Conservation (phyloP, 177 flowering plant genomes). For the Vitis hybrid region DNA sequence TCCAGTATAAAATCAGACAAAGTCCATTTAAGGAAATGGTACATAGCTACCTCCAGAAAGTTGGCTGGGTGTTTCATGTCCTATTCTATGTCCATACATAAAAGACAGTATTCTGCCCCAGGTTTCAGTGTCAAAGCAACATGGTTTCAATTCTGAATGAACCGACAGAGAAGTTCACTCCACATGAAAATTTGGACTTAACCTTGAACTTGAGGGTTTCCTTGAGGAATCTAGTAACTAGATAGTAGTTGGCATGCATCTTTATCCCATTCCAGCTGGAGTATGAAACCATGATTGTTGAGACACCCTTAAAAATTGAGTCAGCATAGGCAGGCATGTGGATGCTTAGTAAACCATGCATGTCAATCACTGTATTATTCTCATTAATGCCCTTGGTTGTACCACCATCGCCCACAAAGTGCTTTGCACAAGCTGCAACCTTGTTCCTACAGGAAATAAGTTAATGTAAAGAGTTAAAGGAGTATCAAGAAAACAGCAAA, state of each 20-base stretch:
- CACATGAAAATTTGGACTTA: background rate
- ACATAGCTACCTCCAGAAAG: background rate
- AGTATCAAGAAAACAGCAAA: background rate
- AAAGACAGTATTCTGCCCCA: background rate
- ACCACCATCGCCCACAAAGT: conserved; percentile 55
- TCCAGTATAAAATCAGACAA: background rate
- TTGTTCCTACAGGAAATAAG: conserved; percentile 23
- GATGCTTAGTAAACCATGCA: conserved; percentile 35
- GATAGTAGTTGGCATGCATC: conserved; percentile 44
- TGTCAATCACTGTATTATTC: conserved; percentile 35
- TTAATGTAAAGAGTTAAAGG: background rate
- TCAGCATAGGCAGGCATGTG: conserved; percentile 53
- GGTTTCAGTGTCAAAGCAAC: background rate
- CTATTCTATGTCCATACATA: background rate
- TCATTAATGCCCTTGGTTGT: conserved; percentile 42
- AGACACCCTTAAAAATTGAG: conserved; percentile 44
- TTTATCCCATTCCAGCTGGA: conserved; percentile 50
- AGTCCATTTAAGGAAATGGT: background rate
- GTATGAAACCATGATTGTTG: conserved; percentile 49
- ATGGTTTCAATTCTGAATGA: background rate
- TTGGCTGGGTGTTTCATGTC: background rate
- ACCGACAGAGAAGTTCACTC: background rate
- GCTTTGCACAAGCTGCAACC: conserved; percentile 54
- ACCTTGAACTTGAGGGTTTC: conserved; percentile 41
- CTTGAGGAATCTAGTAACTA: conserved; percentile 43